Evolutionary conservation across 2,329 filamentous ascomycete genomes (phyloP).

Genomic region (Epichloe typhina): DNA sequence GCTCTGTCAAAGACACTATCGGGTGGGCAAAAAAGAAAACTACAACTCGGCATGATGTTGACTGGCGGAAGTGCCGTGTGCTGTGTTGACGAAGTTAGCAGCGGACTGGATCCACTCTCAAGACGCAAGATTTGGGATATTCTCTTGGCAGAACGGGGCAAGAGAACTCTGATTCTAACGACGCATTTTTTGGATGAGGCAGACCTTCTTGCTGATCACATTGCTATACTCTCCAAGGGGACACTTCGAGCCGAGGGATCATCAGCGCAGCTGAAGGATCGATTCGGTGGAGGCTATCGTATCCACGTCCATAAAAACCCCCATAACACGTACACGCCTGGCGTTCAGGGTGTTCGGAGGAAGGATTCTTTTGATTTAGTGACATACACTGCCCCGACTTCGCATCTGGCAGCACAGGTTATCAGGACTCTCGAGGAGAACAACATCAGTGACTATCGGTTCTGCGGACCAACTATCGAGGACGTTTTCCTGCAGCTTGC

Average conservation of each 20-base stretch:
- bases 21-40: conserved; percentile 82
- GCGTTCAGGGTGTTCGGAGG: conserved; percentile 42
- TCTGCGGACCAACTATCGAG: conserved; percentile 81
- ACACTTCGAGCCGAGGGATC: conserved; percentile 70
- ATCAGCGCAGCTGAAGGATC: conserved; percentile 73
- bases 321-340: conserved; percentile 31
- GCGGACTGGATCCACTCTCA: conserved; percentile 75
- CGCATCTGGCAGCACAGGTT: conserved; percentile 55
- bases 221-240: conserved; percentile 77
- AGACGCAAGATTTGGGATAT: conserved; percentile 92
- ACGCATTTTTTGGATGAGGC: conserved; percentile 94
- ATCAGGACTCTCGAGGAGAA: conserved; percentile 54
- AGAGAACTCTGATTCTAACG: conserved; percentile 72
- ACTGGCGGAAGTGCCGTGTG: conserved; percentile 80
- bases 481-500: conserved; percentile 83
- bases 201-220: conserved; percentile 77
- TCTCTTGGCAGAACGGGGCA: conserved; percentile 68
- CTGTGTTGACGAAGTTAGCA: conserved; percentile 84
- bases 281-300: conserved; percentile 70
- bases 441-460: conserved; percentile 64
- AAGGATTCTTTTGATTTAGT: conserved; percentile 55
- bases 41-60: conserved; percentile 91
- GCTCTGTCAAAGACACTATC: conserved; percentile 67
- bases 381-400: conserved; percentile 59
- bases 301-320: conserved; percentile 57